Base-by-base conservation (phyloP, 73 alveolate species). In the Chromera velia region DNA sequence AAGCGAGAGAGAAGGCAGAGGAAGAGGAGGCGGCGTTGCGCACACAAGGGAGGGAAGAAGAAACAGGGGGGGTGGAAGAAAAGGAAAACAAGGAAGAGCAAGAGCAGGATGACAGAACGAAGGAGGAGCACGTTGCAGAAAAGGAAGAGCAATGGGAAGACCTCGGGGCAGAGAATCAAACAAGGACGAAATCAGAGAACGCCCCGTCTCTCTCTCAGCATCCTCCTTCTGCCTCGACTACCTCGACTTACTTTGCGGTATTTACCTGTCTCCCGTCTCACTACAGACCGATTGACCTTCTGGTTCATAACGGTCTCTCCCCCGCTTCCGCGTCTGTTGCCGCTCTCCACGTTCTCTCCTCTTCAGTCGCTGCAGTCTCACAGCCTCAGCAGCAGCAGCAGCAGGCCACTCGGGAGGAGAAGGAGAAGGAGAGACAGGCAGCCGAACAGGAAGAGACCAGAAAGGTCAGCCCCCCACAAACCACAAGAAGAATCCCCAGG, bases 41-140 rank as follows among this genome's bases (percentile, higher is more conserved):
- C n/a, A 49, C 69, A 49, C 24, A 49, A 49, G 26, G 26, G 69
- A 49, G 69, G 69, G 69, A 49, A 49, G 24, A 49, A 49, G n/a
- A 49, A 49, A 24, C 26, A 49, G n/a, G 24, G n/a, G 26, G 24
- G 26, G 24, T 49, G 69, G 69, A 49, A 24, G 24, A 49, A 26
- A 24, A 24, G 26, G 69, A 24, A 49, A 49, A 26, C 26, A 49
- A 49, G 24, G 69, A 49, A 49, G 69, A 49, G 26, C n/a, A 49
- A 49, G 26, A 24, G 26, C 24, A 49, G 26, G 69, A 24, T 49
- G 26, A 24, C 26, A 24, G 26, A 49, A 49, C 69, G 24, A 49
- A 24, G n/a, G 69, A 49, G 69, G n/a, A n/a, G n/a, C n/a, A n/a
- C n/a, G n/a, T n/a, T n/a, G n/a, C n/a, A n/a, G n/a, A n/a, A n/a